Evolutionary conservation across 1,139 yeast genomes (phyloP).

Genomic region (Kodamaea suecica): DNA sequence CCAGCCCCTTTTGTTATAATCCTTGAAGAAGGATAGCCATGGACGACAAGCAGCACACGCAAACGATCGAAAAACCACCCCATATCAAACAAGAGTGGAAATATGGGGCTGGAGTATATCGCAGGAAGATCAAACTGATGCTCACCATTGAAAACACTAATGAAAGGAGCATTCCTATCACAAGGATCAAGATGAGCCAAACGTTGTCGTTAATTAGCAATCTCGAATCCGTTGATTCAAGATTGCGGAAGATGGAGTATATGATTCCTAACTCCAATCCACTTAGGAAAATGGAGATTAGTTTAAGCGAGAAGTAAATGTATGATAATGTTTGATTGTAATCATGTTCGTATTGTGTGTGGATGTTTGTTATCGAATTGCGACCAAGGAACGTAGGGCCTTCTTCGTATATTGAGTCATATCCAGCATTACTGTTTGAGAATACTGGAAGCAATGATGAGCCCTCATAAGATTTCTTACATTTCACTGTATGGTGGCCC

Average conservation of each 20-base stretch:
- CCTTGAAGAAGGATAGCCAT: constrained; percentile 12
- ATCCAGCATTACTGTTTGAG: constrained; percentile 11
- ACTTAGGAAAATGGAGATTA: constrained; percentile 36
- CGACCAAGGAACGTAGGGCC: constrained; percentile 19
- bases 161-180: constrained; percentile 34
- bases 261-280: constrained; percentile 47
- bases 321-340: constrained; percentile 38
- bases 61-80: constrained; percentile 30
- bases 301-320: constrained; percentile 36
- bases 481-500: too few relatives aligned
- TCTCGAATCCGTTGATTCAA: constrained; percentile 20
- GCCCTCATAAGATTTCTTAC: too few relatives aligned
- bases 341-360: constrained; percentile 28
- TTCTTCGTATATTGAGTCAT: constrained; percentile 37
- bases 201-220: constrained; percentile 31
- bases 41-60: constrained; percentile 26
- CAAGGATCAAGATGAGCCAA: constrained; percentile 32
- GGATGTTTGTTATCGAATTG: constrained; percentile 15
- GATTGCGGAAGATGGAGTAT: constrained; percentile 29
- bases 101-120: constrained; percentile 27
- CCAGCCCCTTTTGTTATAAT: too few relatives aligned
- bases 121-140: constrained; percentile 29
- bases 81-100: constrained; percentile 28
- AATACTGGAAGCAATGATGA: neutral
- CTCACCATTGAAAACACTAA: constrained; percentile 34